Evolutionary conservation across 2,329 filamentous ascomycete species (phyloP).

Genomic region (Microsporum audouinii): DNA sequence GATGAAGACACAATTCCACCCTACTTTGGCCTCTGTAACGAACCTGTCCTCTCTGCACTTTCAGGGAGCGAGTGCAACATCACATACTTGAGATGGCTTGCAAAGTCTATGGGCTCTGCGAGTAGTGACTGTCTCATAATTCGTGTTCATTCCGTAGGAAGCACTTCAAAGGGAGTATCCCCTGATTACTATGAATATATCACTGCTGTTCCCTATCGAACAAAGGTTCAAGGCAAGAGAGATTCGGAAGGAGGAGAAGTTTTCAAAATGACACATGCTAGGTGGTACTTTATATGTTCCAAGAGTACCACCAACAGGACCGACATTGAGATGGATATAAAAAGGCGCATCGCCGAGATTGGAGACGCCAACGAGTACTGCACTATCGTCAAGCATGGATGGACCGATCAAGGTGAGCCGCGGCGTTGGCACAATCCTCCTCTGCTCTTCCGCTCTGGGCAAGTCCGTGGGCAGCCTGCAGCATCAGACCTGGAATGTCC

Average conservation of each 20-base stretch:
- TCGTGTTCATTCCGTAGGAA: neutral
- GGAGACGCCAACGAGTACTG: neutral
- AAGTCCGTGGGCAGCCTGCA: neutral
- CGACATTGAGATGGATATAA: neutral
- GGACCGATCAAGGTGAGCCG: neutral
- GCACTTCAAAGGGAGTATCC: neutral
- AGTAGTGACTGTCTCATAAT: slow-evolving; percentile 3
- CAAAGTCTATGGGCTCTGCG: neutral
- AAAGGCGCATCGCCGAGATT: neutral
- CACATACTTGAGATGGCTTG: neutral
- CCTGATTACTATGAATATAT: neutral
- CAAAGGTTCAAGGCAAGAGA: neutral
- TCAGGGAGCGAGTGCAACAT: neutral
- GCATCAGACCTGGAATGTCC: neutral
- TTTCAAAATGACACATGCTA: neutral
- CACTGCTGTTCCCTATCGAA: neutral
- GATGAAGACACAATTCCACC: neutral
- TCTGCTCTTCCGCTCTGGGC: neutral
- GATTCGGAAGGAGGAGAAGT: neutral
- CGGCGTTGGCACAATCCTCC: neutral
- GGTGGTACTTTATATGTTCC: neutral
- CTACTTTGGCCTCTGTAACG: slow-evolving; percentile 4
- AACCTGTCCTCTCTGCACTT: neutral
- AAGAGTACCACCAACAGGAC: neutral
- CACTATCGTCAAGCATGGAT: neutral